Evolutionary conservation across 768 basidiomycete species (phyloP), one percentile per base, ranked within the genome.

Genomic region (Leccinum sublutescens): DNA sequence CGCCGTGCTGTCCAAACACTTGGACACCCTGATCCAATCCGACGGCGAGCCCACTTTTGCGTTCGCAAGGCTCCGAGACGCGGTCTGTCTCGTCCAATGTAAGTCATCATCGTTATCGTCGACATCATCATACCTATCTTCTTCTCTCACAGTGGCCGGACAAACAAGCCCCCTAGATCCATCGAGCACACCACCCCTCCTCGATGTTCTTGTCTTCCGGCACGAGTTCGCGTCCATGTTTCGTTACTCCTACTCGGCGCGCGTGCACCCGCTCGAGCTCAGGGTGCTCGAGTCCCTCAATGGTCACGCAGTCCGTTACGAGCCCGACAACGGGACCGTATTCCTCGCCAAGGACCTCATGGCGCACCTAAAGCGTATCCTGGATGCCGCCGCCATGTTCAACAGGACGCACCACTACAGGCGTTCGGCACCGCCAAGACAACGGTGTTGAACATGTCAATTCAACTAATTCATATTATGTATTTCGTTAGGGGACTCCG

Each of bases 151-250:
- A 66, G 68, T 67, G 38, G 25, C 61, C 27, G 63, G 63, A 50
- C 66, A 58, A 61, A 55, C 71, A 6, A 29, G 45, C 27, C 25
- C 54, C 7, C 19, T 19, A 45, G 66, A 68, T 45, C 14, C 62
- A 4, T 65, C 61, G 3, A 58, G 60, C 2, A 52, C 62, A 1
- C 55, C 62, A 10, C 25, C 58, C n/a, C 55, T 73, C 23, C 57
- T 73, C 21, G 64, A 68, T 33, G 54, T 75, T 1, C 61, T 68
- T 31, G 43, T 74, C 53, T 74, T 74, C 58, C 63, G 66, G 17
- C 84, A 86, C 66, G 85, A 86, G 69, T 85, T 85, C 62, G 81
- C 82, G 69, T 81, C 82, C 62, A 87, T 87, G 54, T 87, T 86
- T 64, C 83, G 85, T 40, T 80, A 83, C 57, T 72, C 72, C 1